Evolutionary conservation across 208 protist species (phyloP).

Genomic region (Trypanosomatidae sp.): DNA sequence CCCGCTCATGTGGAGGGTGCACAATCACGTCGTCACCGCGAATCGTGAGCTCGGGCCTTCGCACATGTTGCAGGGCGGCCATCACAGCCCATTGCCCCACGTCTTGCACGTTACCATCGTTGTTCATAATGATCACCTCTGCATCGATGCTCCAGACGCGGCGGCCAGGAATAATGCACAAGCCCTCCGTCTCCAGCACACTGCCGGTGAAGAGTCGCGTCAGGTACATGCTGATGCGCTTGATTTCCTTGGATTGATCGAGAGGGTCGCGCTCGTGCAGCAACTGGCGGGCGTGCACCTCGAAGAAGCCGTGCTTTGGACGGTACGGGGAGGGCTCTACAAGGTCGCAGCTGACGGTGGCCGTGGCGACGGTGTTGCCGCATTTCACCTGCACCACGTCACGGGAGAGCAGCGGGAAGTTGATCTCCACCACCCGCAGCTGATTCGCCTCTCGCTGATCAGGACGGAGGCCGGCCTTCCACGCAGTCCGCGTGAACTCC

Average conservation of each 20-base stretch:
- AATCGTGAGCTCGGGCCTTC: conserved; percentile 94
- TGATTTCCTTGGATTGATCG: conserved; percentile 28
- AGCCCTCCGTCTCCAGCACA: conserved; percentile 95
- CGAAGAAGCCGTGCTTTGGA: conserved; percentile 95
- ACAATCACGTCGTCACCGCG: conserved; percentile 77
- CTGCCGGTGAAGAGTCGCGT: conserved; percentile 85
- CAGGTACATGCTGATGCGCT: conserved; percentile 78
- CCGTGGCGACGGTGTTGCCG: conserved; percentile 89
- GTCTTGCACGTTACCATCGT: conserved; percentile 95
- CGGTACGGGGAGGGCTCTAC: conserved; percentile 93
- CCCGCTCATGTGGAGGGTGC: conserved; percentile 90
- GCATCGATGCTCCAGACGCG: conserved; percentile 91
- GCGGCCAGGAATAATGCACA: conserved; percentile 95
- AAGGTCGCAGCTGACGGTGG: conserved; percentile 83
- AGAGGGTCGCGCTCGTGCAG: conserved; percentile 75
- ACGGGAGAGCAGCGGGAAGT: conserved; percentile 72
- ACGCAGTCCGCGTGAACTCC: conserved; percentile 62
- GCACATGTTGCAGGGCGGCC: conserved; percentile 89
- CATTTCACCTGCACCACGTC: conserved; percentile 82
- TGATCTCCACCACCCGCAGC: conserved; percentile 64
- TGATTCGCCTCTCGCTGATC: conserved; percentile 74
- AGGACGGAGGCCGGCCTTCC: conserved; percentile 66
- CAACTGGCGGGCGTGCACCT: conserved; percentile 87
- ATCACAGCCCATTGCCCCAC: conserved; percentile 86
- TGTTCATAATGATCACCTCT: conserved; percentile 92